Evolutionary conservation across 2,329 filamentous ascomycete genomes (phyloP), one percentile per base, ranked within the genome.

Genomic region (Coleophoma eucalyptorum): DNA sequence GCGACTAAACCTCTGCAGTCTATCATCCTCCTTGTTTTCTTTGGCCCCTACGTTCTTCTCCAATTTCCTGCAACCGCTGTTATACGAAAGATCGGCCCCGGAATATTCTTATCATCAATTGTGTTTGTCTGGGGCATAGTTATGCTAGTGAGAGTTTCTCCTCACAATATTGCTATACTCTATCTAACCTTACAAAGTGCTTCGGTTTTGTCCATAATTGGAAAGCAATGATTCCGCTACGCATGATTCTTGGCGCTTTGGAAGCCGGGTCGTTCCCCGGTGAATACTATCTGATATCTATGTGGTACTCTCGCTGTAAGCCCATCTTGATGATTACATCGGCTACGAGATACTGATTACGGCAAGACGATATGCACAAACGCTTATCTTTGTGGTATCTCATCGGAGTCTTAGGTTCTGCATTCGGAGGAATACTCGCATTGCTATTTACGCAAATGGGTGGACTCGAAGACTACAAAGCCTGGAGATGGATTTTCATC

Each of bases 21-120:
- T n/a, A 77, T 89, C 60, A 76, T 86, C 51, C 85, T 86, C 4
- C 73, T 89, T 34, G 74, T 89, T 62, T 90, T 90, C 72, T 90
- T 89, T 72, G 75, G 87, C 57, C 79, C 84, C 1, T 90, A 90
- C 64, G 78, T 86, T 54, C 50, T 87, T 48, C 84, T 89, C 55
- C 86, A 90, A 62, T 81, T 85, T 1, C 84, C 85, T 0, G 85
- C 84, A 4, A 89, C 86, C 0, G 69, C 89, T 43, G 67, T 89
- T 38, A 76, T 86, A 48, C 82, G 86, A 41, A 82, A 80, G 59
- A 62, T 90, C 46, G 86, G 87, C 1, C 79, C 82, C 4, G 75
- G 81, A 7, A 64, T 76, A 38, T 80, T 82, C 52, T 68, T 86
- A 2, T 67, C 76, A 0, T 50, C 62, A 43, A 80, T 85, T 57